Evolutionary conservation across 257 asterid genomes (phyloP).

Genomic region (Salvia rosmarinus): DNA sequence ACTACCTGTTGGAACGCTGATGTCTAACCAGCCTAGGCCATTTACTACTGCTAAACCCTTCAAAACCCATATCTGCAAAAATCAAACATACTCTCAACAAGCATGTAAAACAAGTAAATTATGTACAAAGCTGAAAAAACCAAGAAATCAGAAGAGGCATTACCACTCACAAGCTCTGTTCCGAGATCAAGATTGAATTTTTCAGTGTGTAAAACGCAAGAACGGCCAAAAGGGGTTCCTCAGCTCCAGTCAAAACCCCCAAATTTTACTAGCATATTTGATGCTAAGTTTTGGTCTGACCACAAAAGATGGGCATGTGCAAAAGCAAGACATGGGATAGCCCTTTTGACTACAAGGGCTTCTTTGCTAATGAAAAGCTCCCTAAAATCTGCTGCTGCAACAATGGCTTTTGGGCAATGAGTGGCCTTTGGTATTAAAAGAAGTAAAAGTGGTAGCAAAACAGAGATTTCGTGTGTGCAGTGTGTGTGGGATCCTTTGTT

Average conservation of each 20-base stretch:
- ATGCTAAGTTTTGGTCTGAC: slow-evolving; percentile 42
- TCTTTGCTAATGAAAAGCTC: slow-evolving; percentile 45
- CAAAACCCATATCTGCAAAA: slow-evolving; percentile 71
- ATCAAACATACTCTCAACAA: slow-evolving; percentile 33
- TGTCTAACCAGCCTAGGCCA: slow-evolving; percentile 51
- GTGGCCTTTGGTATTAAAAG: slow-evolving; percentile 53
- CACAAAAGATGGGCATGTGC: slow-evolving; percentile 40
- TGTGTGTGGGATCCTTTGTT: slow-evolving; percentile 37
- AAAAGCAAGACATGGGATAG: slow-evolving; percentile 34
- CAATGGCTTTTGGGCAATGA: slow-evolving; percentile 54
- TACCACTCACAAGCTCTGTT: slow-evolving; percentile 47
- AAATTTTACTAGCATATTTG: slow-evolving; percentile 42
- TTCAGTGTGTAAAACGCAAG: slow-evolving; percentile 43
- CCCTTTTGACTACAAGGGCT: slow-evolving; percentile 52
- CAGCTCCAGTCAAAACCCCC: slow-evolving; percentile 47
- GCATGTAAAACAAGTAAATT: neutral
- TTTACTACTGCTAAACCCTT: slow-evolving; percentile 57
- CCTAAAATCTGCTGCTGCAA: slow-evolving; percentile 35
- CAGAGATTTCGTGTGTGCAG: slow-evolving; percentile 27
- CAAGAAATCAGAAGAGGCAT: slow-evolving; percentile 30
- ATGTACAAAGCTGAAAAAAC: slow-evolving; percentile 18
- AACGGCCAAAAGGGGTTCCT: slow-evolving; percentile 44
- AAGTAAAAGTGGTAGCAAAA: slow-evolving; percentile 35
- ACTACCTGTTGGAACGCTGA: slow-evolving; percentile 79
- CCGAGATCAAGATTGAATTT: slow-evolving; percentile 51